phyloP scores from a whole-genome alignment of 306 rosid species.

The Quercus cerris region DNA sequence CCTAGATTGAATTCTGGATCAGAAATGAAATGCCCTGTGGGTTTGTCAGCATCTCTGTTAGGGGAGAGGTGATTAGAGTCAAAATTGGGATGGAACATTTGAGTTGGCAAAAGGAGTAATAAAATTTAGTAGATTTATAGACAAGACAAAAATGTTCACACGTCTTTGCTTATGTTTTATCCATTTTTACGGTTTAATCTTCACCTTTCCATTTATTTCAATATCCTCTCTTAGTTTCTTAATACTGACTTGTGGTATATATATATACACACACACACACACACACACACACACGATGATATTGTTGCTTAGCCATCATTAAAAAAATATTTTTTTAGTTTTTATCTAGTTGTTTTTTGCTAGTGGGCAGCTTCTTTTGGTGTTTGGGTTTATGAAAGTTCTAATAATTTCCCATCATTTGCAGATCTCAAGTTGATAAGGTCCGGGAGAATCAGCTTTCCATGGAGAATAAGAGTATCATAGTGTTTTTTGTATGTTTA shows the following conservation, averaged over 20 bases:
- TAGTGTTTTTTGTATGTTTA: slow-evolving; percentile 55
- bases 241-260: neutral
- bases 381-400: neutral
- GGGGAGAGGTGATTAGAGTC: neutral
- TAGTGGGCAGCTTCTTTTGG: no score
- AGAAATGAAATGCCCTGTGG: neutral
- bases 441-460: slow-evolving; percentile 58
- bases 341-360: neutral
- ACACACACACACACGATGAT: no score
- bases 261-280: neutral
- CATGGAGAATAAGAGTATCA: slow-evolving; percentile 67
- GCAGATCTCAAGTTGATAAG: slow-evolving; percentile 74
- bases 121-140: neutral
- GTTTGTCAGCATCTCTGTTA: neutral
- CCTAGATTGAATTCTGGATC: neutral
- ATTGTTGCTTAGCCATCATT: neutral
- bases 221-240: neutral
- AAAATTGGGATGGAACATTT: neutral
- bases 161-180: neutral
- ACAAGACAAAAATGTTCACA: neutral
- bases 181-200: neutral
- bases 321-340: neutral
- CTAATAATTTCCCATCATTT: slow-evolving; percentile 15
- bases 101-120: neutral
- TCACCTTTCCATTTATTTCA: neutral